Evolutionary conservation across 768 basidiomycete species (phyloP), one percentile per base, ranked within the genome.

Genomic region (Lentinula guzmanii): DNA sequence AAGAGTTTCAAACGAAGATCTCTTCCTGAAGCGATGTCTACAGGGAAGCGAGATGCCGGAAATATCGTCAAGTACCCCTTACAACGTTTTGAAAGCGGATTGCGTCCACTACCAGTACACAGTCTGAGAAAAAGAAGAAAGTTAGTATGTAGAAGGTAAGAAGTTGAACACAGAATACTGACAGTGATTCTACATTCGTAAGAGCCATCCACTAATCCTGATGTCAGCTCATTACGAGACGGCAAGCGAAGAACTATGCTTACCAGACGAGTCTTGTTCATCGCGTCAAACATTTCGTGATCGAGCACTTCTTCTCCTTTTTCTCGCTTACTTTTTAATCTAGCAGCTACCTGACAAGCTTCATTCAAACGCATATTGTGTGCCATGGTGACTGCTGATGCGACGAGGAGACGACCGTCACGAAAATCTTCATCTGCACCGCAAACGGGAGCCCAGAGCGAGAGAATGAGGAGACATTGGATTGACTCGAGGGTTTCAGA

Each of bases 301-400:
- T 66, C 63, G 3, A 67, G 64, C 4, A 74, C 70, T 28, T 62
- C 64, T 11, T 66, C 60, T n/a, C 53, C 61, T n/a, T 55, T 16
- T 58, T 70, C 71, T 43, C 65, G 67, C 31, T 68, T 62, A 41
- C 62, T 64, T 24, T 69, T 65, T 34, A 76, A 65, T 0, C 66
- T 68, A 52, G 62, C 66, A 34, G 68, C 72, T 53, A 74, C 70
- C 13, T 68, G 64, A 65, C 72, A 70, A 8, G 76, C 74, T 58
- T 76, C 72, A 54, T 73, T 73, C 4, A 78, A 65, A 43, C 71
- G 75, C 62, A 79, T 67, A 57, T 77, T 76, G 65, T 74, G 74
- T 18, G 77, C 77, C 77, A 78, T 78, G 52, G 72, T 77, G 39
- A 78, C 73, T 8, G 78, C 78, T 28, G 57, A 58, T 21, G 57